Evolutionary conservation across 202 grass and related monocot species (phyloP), one percentile per base, ranked within the genome.

Genomic region (Digitaria exilis): DNA sequence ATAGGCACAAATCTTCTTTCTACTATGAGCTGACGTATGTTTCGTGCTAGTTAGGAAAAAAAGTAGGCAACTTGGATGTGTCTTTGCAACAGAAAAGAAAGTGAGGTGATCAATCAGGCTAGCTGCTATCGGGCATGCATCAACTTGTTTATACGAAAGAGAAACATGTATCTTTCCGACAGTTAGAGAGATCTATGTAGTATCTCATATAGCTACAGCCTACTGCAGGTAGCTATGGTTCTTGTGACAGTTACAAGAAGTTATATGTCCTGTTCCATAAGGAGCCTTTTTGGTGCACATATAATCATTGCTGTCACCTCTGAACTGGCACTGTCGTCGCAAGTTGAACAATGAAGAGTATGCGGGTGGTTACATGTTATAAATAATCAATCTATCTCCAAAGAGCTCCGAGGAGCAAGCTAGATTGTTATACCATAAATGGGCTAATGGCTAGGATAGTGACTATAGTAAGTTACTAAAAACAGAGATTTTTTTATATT

Each of bases 61-160:
- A 34, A 17, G 21, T 5, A 54, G 32, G 73, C 73, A 84, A 77
- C 62, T 77, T 84, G 73, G 82, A 57, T 46, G 37, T 45, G 19
- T 17, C 13, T 76, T 58, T 67, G 9, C 72, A 48, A 44, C 82
- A 28, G 63, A 84, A 84, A 66, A 44, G 39, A 37, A 77, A 77
- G 37, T 41, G 63, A 76, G 12, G 6, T 35, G 80, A 41, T 37
- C 10, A 34, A 28, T 68, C 13, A 35, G 9, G 29, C 21, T n/a
- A 22, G 30, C 31, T 22, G 15, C 29, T n/a, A 45, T 31, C 34
- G 19, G 43, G 13, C 59, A 64, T 65, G 25, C 39, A 22, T 60
- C 71, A 84, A 67, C 61, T 45, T 84, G 71, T 42, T 57, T 7
- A 17, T 55, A 25, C 31, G 37, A 46, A 17, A 76, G 26, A 18